Evolutionary conservation across 1,284 basidiomycete genomes (phyloP).

Genomic region (Blastosporella zonata): DNA sequence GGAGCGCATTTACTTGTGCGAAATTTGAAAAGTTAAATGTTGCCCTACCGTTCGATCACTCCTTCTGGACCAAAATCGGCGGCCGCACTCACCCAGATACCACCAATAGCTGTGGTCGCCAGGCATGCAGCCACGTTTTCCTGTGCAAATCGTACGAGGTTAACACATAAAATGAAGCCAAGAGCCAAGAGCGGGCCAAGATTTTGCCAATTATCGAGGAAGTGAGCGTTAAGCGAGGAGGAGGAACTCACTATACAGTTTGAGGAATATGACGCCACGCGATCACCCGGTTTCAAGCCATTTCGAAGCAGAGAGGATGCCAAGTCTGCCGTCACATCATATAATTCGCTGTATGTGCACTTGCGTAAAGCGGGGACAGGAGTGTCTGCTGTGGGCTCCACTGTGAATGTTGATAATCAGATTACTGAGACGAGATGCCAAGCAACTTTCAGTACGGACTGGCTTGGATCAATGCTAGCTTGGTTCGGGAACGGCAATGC

Average conservation of each 20-base stretch:
- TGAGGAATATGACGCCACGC: constrained; percentile 78
- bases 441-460: constrained; percentile 42
- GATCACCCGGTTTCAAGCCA: constrained; percentile 70
- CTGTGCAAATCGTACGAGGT: constrained; percentile 32
- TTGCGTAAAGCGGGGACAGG: constrained; percentile 44
- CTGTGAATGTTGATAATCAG: constrained; percentile 34
- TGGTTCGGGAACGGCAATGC: constrained; percentile 50
- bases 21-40: constrained; percentile 11
- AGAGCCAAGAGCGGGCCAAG: constrained; percentile 8
- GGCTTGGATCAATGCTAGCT: constrained; percentile 74
- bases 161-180: constrained; percentile 1
- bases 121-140: constrained; percentile 76
- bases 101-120: constrained; percentile 71
- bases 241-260: constrained; percentile 65
- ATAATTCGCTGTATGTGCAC: constrained; percentile 62
- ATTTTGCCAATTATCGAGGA: neutral
- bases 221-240: neutral
- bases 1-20: constrained; percentile 1
- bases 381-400: constrained; percentile 55
- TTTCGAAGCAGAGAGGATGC: constrained; percentile 59
- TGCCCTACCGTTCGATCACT: constrained; percentile 68
- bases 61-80: constrained; percentile 85
- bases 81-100: constrained; percentile 84
- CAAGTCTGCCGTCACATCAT: constrained; percentile 56
- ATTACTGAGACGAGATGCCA: constrained; percentile 5